phyloP scores from a whole-genome alignment of 2,329 filamentous ascomycete genomes.

The Aspergillus sp. region DNA sequence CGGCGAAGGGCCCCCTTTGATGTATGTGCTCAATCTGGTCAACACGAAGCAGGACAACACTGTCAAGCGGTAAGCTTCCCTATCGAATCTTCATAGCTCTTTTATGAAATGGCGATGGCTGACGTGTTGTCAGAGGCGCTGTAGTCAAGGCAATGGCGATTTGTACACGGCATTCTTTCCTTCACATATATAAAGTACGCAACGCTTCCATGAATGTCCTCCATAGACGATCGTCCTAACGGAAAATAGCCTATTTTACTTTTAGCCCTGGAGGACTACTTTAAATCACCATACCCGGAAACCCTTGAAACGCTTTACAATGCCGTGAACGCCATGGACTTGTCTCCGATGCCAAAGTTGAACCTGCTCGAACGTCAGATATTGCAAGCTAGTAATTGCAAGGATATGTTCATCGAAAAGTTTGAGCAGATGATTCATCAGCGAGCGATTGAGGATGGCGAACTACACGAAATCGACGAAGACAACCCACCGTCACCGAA shows the following conservation, averaged over 20 bases:
- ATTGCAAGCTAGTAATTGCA: slow-evolving; percentile 85
- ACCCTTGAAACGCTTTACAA: slow-evolving; percentile 87
- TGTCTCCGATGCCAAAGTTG: slow-evolving; percentile 86
- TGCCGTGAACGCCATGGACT: slow-evolving; percentile 93
- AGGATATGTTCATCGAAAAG: slow-evolving; percentile 96
- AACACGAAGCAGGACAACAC: slow-evolving; percentile 97
- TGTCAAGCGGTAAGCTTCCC: slow-evolving; percentile 63
- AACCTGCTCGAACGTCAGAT: slow-evolving; percentile 82
- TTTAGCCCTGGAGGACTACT: slow-evolving; percentile 92
- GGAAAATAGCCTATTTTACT: slow-evolving; percentile 72
- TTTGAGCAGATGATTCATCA: slow-evolving; percentile 93
- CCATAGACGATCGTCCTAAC: slow-evolving; percentile 1
- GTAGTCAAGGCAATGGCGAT: slow-evolving; percentile 99
- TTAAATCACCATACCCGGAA: slow-evolving; percentile 83
- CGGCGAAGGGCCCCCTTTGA: slow-evolving; percentile 82
- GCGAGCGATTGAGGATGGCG: slow-evolving; percentile 66
- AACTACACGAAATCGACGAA: slow-evolving; percentile 24
- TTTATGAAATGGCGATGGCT: not conserved
- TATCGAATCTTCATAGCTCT: not conserved
- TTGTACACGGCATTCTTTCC: slow-evolving; percentile 92
- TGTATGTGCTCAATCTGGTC: slow-evolving; percentile 95
- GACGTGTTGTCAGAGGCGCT: slow-evolving; percentile 65
- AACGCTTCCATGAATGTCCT: not conserved
- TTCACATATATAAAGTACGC: slow-evolving; percentile 94
- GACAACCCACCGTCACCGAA: slow-evolving; percentile 48